Percentiles rank a stretch among this genome's conserved stretches.
These are phyloP conservation scores for Termitomyces heimii DNA, from an alignment of 768 basidiomycete genomes.

Conservation along the genomic window DNA sequence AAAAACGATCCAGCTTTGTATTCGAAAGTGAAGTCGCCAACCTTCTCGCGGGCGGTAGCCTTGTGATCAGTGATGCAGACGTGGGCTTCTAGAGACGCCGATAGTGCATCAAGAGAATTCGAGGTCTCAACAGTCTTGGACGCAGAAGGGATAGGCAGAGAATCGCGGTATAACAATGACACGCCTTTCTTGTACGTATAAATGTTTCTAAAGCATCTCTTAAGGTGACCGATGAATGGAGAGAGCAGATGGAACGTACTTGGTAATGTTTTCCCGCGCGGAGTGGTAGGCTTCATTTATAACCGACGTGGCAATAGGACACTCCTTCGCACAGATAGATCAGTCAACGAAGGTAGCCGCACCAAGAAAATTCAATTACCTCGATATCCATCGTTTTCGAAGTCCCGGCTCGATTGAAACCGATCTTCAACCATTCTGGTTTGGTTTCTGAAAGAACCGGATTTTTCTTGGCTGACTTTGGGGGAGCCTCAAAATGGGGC, in stretches of 20 bases:
- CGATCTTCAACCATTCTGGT: slow-evolving; percentile 77
- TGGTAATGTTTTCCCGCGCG: slow-evolving; percentile 61
- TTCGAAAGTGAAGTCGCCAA: slow-evolving; percentile 78
- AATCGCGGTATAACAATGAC: slow-evolving; percentile 88
- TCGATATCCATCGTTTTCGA: slow-evolving; percentile 87
- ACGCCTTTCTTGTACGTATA: slow-evolving; percentile 80
- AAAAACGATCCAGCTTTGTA: slow-evolving; percentile 90
- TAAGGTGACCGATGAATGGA: slow-evolving; percentile 3
- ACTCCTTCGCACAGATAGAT: slow-evolving; percentile 51
- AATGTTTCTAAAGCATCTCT: slow-evolving; percentile 52
- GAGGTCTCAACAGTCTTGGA: slow-evolving; percentile 15
- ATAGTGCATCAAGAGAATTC: slow-evolving; percentile 27
- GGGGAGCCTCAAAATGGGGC: slow-evolving; percentile 87
- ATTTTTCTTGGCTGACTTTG: slow-evolving; percentile 29
- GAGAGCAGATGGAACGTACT: slow-evolving; percentile 35
- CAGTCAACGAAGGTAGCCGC: neutral
- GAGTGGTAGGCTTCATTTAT: slow-evolving; percentile 63
- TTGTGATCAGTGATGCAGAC: slow-evolving; percentile 84
- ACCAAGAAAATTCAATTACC: slow-evolving; percentile 31
- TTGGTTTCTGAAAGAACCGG: slow-evolving; percentile 20
- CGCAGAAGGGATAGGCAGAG: slow-evolving; percentile 30
- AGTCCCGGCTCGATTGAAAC: slow-evolving; percentile 79
- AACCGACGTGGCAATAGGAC: slow-evolving; percentile 81
- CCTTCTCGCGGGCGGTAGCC: slow-evolving; percentile 73
- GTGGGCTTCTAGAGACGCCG: slow-evolving; percentile 46